Evolutionary conservation across 2,329 filamentous ascomycete genomes (phyloP), one percentile per base, ranked within the genome.

Genomic region (Malbranchea cinnamomea): DNA sequence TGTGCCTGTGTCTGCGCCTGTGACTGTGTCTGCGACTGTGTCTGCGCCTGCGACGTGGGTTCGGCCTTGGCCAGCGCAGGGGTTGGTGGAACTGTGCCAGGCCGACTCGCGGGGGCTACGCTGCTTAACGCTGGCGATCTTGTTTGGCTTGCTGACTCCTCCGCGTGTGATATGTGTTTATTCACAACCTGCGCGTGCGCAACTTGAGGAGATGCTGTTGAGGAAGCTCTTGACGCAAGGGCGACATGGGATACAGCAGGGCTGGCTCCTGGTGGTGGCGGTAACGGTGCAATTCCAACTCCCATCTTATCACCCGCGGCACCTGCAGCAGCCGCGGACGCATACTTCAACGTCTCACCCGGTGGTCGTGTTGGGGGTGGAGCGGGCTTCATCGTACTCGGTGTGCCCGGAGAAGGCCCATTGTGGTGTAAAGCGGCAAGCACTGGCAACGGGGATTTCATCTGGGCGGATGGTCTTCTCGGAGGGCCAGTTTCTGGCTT

Each of bases 371-470:
- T 74, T 1, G 89, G 89, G 44, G 85, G 59, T 11, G 83, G 76
- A 11, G 89, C 89, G 8, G 89, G 87, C 62, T 95, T 98, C 87
- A 95, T 95, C 31, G 67, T 61, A 31, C 65, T 65, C 31, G 64
- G 65, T 34, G 67, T 59, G 29, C 66, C 57, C 48, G 49, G 51
- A 12, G 55, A 49, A 5, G 53, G 51, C 14, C 53, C 49, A 31
- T 56, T 51, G 2, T 75, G 77, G 53, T 95, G 84, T 45, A 98
- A 61, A 16, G 87, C 93, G 31, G 89, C 85, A 30, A 95, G 64
- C 4, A 83, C 78, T n/a, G 89, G 89, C 39, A 95, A 61, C 19
- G 89, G 89, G 8, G 87, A 94, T 59, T 93, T 95, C 56, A 91
- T 67, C 53, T 93, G 85, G 27, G 80, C 72, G 4, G 85, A 92